Base-by-base conservation (phyloP, 306 rosid species). In the Cicer chorassanicum region DNA sequence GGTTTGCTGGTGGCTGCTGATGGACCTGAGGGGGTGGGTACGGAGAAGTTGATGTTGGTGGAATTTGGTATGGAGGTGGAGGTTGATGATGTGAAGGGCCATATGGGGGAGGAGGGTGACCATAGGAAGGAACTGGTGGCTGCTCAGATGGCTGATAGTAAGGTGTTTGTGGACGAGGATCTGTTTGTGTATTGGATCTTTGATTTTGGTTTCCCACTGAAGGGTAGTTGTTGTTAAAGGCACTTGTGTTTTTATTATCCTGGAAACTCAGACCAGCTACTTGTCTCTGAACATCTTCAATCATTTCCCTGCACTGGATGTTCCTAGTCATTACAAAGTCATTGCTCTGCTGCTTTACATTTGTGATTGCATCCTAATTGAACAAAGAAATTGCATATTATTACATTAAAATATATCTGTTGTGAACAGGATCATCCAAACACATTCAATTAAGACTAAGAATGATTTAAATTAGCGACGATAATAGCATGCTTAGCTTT, bases 241-340 rank as follows among this genome's bases (percentile, higher is more conserved):
- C 71, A 80, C 84, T 79, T 51, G 88, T 1, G 67, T 44, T 85
- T 86, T 86, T 89, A 59, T 91, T 89, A 59, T 91, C 98, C 86
- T 91, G 98, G 85, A 94, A 92, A 86, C 77, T 87, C 72, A 94
- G 88, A 80, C 96, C 97, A 1, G 97, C 88, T 72, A 92, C 84
- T 80, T 92, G 92, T 76, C 97, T 87, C 83, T 92, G 99, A 67
- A 94, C 95, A 79, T 94, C 99, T 70, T 94, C 97, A 51, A 90
- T 92, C 97, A 92, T 94, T 84, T 94, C 99, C 38, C 92, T 85
- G 86, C 97, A 88, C 77, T 94, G 99, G 81, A 92, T 92, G 87
- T 90, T 94, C 86, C 99, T 87, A 11, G 99, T 94, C 99, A 94
- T 94, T 59, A 87, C 86, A 64, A 91, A 94, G 86, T 94, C 99